phyloP scores from a whole-genome alignment of 306 rosid species.

The Crataegus laevigata region DNA sequence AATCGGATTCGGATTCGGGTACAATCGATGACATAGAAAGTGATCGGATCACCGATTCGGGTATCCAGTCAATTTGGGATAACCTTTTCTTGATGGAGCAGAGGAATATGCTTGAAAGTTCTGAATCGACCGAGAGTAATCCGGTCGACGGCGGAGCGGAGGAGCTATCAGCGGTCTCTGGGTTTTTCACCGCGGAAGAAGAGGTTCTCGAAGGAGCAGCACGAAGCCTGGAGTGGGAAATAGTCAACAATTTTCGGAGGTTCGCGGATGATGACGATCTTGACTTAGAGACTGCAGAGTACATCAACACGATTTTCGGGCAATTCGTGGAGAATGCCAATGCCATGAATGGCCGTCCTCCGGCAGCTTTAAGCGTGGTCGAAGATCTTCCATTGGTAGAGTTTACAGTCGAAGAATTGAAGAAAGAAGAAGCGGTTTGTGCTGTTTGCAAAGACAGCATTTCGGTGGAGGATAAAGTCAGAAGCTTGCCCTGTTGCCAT shows the following conservation, averaged over 20 bases:
- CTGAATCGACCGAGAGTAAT: conserved; percentile 59
- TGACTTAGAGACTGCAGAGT: conserved; percentile 36
- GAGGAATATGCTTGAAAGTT: conserved; percentile 39
- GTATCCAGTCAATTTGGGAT: conserved; percentile 47
- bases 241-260: conserved; percentile 52
- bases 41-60: conserved; percentile 38
- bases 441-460: conserved; percentile 76
- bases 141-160: conserved; percentile 42
- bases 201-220: conserved; percentile 39
- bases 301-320: conserved; percentile 46
- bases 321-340: conserved; percentile 61
- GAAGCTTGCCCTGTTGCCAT: conserved; percentile 75
- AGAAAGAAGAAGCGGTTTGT: conserved; percentile 45
- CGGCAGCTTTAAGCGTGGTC: conserved; percentile 50
- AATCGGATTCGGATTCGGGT: conserved; percentile 48
- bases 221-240: conserved; percentile 70
- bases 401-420: conserved; percentile 48
- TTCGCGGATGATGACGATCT: conserved; percentile 21
- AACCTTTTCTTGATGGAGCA: conserved; percentile 53
- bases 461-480: conserved; percentile 57
- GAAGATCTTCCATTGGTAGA: conserved; percentile 70
- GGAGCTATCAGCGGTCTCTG: conserved; percentile 50
- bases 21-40: conserved; percentile 21
- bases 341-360: conserved; percentile 66
- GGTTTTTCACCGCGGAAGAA: conserved; percentile 36